A percentile compares a stretch with the other conserved stretches of the same genome.
These are phyloP conservation scores for Kregervanrija delftensis DNA, from an alignment of 805 yeast genomes.

Conservation along the genomic window DNA sequence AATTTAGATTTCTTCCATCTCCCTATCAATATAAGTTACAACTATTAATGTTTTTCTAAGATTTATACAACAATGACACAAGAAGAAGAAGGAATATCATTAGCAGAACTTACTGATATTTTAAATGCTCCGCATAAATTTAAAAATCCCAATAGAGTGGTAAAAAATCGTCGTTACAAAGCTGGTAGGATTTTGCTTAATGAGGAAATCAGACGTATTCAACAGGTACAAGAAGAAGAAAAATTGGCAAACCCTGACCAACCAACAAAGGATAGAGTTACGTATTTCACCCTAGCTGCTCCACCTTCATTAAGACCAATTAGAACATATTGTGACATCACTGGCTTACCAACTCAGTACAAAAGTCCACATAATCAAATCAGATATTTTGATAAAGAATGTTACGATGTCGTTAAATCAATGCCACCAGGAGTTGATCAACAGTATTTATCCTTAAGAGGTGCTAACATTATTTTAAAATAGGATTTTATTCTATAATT, in stretches of 20 bases:
- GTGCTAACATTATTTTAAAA: slow-evolving; percentile 79
- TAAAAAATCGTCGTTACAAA: slow-evolving; percentile 59
- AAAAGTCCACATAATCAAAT: slow-evolving; percentile 68
- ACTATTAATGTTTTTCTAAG: too few relatives aligned
- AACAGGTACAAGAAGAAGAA: slow-evolving; percentile 28
- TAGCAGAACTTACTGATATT: slow-evolving; percentile 28
- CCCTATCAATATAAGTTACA: too few relatives aligned
- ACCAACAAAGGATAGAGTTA: slow-evolving; percentile 40
- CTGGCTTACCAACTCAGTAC: slow-evolving; percentile 79
- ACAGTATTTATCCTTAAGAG: slow-evolving; percentile 79
- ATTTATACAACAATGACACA: too few relatives aligned
- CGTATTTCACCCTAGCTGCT: slow-evolving; percentile 66
- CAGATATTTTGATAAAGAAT: slow-evolving; percentile 76
- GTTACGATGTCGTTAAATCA: slow-evolving; percentile 66
- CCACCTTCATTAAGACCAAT: slow-evolving; percentile 82
- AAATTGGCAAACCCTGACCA: slow-evolving; percentile 2
- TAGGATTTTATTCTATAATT: slow-evolving; percentile 4
- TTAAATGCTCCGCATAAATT: slow-evolving; percentile 43
- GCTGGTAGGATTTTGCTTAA: slow-evolving; percentile 63
- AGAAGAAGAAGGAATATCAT: neutral
- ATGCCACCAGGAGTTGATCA: slow-evolving; percentile 92
- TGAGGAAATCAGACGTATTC: slow-evolving; percentile 72
- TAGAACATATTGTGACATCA: slow-evolving; percentile 86
- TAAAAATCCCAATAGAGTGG: slow-evolving; percentile 48
- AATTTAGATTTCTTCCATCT: too few relatives aligned